Percentiles rank a stretch among this genome's conserved stretches.
Conservation (phyloP, 768 basidiomycete species). For the Leccinum aurantiacum region DNA sequence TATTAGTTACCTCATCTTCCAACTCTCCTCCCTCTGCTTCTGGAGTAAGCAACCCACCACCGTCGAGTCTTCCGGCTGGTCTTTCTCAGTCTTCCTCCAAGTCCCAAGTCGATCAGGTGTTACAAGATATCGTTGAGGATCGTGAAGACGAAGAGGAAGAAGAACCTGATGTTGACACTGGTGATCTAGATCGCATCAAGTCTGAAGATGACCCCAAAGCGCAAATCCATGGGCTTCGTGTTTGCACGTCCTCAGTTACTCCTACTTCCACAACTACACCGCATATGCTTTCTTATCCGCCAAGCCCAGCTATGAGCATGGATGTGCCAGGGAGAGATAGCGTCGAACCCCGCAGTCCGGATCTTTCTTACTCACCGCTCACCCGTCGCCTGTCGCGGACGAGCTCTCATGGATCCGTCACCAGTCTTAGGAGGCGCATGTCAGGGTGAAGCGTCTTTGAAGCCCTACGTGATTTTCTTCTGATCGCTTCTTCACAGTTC, state of each 20-base stretch:
- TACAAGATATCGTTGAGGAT: slow-evolving; percentile 55
- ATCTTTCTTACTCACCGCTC: slow-evolving; percentile 17
- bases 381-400: slow-evolving; percentile 26
- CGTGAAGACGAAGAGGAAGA: slow-evolving; percentile 55
- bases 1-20: slow-evolving; percentile 41
- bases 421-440: slow-evolving; percentile 28
- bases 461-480: not conserved
- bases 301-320: slow-evolving; percentile 20
- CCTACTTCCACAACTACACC: slow-evolving; percentile 27
- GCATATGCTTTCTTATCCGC: slow-evolving; percentile 25
- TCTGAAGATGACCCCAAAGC: slow-evolving; percentile 22
- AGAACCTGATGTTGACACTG: slow-evolving; percentile 17
- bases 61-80: slow-evolving; percentile 39
- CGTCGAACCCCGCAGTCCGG: slow-evolving; percentile 28
- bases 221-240: slow-evolving; percentile 58
- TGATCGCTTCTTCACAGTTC: slow-evolving; percentile 13
- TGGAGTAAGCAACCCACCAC: slow-evolving; percentile 34
- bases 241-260: slow-evolving; percentile 45
- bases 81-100: slow-evolving; percentile 29
- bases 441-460: slow-evolving; percentile 19
- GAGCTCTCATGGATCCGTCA: slow-evolving; percentile 27
- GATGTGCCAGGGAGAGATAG: slow-evolving; percentile 22
- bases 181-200: slow-evolving; percentile 19
- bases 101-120: slow-evolving; percentile 30
- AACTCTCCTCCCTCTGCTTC: slow-evolving; percentile 14